Percentiles rank a stretch among this genome's conserved stretches.
phyloP scores from a whole-genome alignment of 768 basidiomycete species.

The Rhizopogon roseolus region DNA sequence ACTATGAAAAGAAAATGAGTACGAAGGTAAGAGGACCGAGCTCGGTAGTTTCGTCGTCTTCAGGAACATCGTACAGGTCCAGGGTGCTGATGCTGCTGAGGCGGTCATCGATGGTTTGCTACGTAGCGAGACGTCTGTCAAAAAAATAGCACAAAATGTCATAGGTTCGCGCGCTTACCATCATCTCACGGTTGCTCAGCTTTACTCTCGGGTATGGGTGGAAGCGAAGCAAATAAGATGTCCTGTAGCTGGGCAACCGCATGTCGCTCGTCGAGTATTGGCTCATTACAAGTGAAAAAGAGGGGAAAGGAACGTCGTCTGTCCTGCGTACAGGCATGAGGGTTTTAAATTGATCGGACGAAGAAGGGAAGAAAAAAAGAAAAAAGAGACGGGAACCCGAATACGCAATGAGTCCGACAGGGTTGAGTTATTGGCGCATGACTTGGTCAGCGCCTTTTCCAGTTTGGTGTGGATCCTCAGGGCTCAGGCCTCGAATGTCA shows the following conservation, averaged over 20 bases:
- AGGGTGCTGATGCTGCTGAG: background rate
- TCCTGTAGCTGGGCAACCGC: conserved; percentile 20
- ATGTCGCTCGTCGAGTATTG: conserved; percentile 12
- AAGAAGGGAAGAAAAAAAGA: background rate
- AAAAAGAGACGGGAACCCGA: background rate
- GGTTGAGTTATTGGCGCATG: background rate
- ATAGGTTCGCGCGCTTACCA: conserved; percentile 10
- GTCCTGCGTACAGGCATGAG: background rate
- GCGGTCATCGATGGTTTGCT: conserved; percentile 7
- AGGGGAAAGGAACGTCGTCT: background rate
- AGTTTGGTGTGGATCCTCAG: background rate
- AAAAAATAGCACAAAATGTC: conserved; percentile 4
- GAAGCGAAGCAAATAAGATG: conserved; percentile 22
- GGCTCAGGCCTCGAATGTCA: background rate
- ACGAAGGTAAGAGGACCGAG: background rate
- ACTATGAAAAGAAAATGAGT: background rate
- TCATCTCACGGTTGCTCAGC: conserved; percentile 17
- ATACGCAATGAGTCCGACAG: background rate
- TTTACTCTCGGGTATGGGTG: conserved; percentile 25
- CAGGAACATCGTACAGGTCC: background rate
- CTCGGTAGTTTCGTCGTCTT: background rate
- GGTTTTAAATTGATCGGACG: background rate
- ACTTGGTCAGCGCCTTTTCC: background rate
- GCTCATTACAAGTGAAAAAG: background rate
- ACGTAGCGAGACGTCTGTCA: background rate